Base-by-base conservation (phyloP, 495 filamentous ascomycete species). In the Aspergillus ostianus region DNA sequence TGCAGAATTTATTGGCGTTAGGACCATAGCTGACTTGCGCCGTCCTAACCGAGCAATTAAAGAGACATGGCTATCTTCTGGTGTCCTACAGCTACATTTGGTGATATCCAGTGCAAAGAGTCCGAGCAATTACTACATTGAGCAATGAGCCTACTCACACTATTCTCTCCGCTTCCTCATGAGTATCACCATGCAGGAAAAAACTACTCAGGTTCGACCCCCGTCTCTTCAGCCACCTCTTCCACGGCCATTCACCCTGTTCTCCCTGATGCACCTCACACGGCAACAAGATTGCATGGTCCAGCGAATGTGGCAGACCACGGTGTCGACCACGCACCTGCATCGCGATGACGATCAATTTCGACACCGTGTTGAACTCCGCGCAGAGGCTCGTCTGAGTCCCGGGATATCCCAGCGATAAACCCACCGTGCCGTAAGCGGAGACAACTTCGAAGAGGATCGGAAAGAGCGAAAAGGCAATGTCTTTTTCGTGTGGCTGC, bases 381-480 rank as follows among this genome's bases (percentile, higher is more conserved):
- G 79, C 84, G 18, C 82, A 88, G 57, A 96, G 88, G 3, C 86
- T 88, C 1, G 87, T 80, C 60, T 92, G 87, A 60, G 82, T 79
- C 17, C 68, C 72, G 0, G 87, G 80, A 58, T 90, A 92, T 9
- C 92, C 92, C 13, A 96, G 77, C 56, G 82, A 86, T 53, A 96
- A 80, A n/a, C 92, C 92, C 36, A 97, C 92, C 8, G 90, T 96
- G 55, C 92, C 92, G 61, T 96, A 96, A 6, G 91, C 91, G 56
- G 85, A 89, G 60, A 94, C 86, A 51, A 92, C 83, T 67, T 96
- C 92, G 67, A 96, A 96, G 6, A 96, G 81, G 8, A 92, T 80
- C n/a, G 82, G 74, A 68, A 93, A 96, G 60, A 90, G 77, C 3
- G 65, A 55, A 54, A 67, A 67, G 2, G 64, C 49, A 3, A 44